phyloP scores from a whole-genome alignment of 345 rosid genomes.

The Eucalyptus leucophloia region DNA sequence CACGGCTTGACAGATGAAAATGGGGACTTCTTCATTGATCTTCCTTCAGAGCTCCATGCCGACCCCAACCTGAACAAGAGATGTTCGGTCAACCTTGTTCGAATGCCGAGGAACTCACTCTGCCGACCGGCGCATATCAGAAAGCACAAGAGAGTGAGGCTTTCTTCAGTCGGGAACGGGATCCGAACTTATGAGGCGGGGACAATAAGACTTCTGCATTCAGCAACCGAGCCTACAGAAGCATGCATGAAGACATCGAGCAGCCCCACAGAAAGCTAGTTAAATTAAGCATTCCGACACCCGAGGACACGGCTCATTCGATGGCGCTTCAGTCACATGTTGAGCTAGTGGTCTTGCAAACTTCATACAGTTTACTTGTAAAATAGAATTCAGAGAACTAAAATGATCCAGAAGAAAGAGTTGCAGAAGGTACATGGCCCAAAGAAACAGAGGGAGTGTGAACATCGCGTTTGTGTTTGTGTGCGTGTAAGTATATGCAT shows the following conservation, averaged over 20 bases:
- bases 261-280: neutral
- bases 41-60: conserved; percentile 34
- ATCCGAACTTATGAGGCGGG: neutral
- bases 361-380: neutral
- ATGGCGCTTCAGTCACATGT: conserved; percentile 56
- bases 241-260: neutral
- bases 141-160: neutral
- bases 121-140: neutral
- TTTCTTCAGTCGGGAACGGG: neutral
- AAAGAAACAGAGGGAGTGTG: neutral
- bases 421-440: neutral
- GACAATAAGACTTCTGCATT: neutral
- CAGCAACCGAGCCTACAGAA: conserved; percentile 10
- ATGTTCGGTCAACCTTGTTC: conserved; percentile 9
- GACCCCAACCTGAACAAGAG: conserved; percentile 9
- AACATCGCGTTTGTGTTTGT: neutral
- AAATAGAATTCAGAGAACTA: neutral
- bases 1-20: conserved; percentile 8
- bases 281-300: neutral
- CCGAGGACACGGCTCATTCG: conserved; percentile 7
- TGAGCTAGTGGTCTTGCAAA: conserved; percentile 3
- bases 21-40: conserved; percentile 27
- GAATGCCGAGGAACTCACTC: neutral
- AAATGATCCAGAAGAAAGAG: neutral
- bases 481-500: neutral